Evolutionary conservation across 2,329 filamentous ascomycete genomes (phyloP).

Genomic region (Aspergillus brasiliensis): DNA sequence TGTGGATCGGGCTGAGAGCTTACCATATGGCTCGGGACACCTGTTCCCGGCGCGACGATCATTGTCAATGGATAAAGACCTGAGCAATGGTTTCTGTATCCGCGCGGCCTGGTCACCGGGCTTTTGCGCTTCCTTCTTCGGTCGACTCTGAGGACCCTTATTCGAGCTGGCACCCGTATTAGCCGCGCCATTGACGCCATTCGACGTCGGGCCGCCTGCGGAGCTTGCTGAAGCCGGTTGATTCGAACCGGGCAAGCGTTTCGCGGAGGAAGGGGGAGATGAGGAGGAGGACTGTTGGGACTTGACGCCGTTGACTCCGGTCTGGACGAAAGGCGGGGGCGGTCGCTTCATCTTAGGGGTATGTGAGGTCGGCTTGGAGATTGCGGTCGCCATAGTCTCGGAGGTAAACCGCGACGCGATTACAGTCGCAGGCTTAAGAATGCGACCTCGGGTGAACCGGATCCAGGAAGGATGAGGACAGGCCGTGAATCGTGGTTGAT

Average conservation of each 20-base stretch:
- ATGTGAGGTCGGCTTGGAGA: constrained; percentile 47
- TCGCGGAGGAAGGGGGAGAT: constrained; percentile 57
- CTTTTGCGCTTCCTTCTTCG: constrained; percentile 59
- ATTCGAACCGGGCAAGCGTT: constrained; percentile 57
- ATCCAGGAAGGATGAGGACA: constrained; percentile 30
- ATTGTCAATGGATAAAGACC: constrained; percentile 29
- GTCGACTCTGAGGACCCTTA: constrained; percentile 50
- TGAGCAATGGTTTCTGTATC: constrained; percentile 38
- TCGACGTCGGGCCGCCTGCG: constrained; percentile 46
- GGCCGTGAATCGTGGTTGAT: constrained; percentile 36
- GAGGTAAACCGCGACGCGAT: constrained; percentile 22
- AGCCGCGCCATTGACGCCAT: constrained; percentile 40
- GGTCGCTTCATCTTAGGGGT: constrained; percentile 69
- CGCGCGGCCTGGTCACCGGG: constrained; percentile 36
- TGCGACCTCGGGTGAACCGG: constrained; percentile 30
- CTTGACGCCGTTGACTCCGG: constrained; percentile 59
- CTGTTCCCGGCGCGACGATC: constrained; percentile 42
- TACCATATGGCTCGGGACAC: constrained; percentile 50
- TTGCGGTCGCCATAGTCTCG: constrained; percentile 46
- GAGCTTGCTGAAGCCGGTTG: constrained; percentile 52
- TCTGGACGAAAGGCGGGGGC: constrained; percentile 65
- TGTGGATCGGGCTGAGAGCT: constrained; percentile 17
- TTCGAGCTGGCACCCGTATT: constrained; percentile 22
- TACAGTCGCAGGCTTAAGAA: constrained; percentile 17
- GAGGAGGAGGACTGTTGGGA: constrained; percentile 63